Conservation (phyloP, 306 rosid genomes). For the Acacia acuminata region DNA sequence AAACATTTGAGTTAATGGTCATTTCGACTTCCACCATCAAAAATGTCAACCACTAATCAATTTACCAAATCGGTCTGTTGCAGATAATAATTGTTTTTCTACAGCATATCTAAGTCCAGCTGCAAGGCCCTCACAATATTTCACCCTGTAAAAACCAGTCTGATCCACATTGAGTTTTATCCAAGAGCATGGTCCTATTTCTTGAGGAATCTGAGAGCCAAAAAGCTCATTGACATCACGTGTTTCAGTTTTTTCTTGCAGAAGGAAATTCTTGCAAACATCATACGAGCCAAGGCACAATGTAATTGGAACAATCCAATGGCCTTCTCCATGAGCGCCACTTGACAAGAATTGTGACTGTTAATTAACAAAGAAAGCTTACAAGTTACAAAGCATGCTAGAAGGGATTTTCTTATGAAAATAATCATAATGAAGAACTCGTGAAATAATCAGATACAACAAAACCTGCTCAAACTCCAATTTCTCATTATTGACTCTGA, state of each 20-base stretch:
- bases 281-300: constrained; percentile 74
- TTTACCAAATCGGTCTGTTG: constrained; percentile 87
- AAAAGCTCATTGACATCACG: constrained; percentile 55
- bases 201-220: constrained; percentile 32
- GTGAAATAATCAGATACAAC: constrained; percentile 25
- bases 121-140: constrained; percentile 76
- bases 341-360: constrained; percentile 84
- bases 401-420: constrained; percentile 11
- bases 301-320: constrained; percentile 88
- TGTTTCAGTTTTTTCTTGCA: constrained; percentile 60
- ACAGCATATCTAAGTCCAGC: constrained; percentile 72
- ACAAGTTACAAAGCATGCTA: constrained; percentile 22
- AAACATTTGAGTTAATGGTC: constrained; percentile 27
- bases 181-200: constrained; percentile 49
- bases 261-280: constrained; percentile 62
- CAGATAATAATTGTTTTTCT: constrained; percentile 65
- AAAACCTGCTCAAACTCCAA: constrained; percentile 87
- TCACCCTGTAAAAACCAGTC: constrained; percentile 95
- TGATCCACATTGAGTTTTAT: constrained; percentile 90
- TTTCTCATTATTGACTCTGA: constrained; percentile 57
- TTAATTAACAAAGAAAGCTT: constrained; percentile 31
- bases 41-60: constrained; percentile 18
- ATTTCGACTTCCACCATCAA: constrained; percentile 11
- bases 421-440: constrained; percentile 27
- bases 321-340: constrained; percentile 80